These are phyloP conservation scores for Xylariales sp. DNA, from an alignment of 2,329 filamentous ascomycete species.

Conservation along the genomic window DNA sequence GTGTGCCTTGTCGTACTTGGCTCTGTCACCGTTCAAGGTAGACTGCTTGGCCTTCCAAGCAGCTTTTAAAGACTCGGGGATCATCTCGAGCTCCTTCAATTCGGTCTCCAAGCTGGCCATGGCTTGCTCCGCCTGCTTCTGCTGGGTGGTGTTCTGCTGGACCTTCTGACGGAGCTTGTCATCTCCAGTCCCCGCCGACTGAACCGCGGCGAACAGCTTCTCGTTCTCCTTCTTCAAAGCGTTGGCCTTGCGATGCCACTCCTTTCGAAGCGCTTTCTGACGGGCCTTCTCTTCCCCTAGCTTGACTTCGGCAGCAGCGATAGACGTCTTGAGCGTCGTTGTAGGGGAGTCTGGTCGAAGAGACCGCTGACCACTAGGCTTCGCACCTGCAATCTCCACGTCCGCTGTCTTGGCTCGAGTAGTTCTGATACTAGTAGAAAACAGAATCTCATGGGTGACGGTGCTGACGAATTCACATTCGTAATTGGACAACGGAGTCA, in stretches of 20 bases:
- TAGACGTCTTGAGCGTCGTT: constrained; percentile 72
- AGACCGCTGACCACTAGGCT: constrained; percentile 48
- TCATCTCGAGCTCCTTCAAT: constrained; percentile 58
- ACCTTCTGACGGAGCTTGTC: constrained; percentile 73
- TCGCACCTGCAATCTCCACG: constrained; percentile 26
- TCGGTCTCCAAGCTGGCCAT: constrained; percentile 50
- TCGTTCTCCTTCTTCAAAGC: constrained; percentile 70
- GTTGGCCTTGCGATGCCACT: constrained; percentile 67
- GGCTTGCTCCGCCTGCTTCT: constrained; percentile 59
- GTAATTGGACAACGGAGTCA: constrained; percentile 71
- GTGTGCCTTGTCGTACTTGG: constrained; percentile 54
- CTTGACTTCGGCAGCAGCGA: constrained; percentile 66
- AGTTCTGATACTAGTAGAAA: constrained; percentile 68
- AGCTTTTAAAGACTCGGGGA: constrained; percentile 58
- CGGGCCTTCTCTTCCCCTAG: constrained; percentile 64
- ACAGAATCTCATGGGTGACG: constrained; percentile 60
- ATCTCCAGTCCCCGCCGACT: constrained; percentile 67
- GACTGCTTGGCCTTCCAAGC: constrained; percentile 52
- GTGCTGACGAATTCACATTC: constrained; percentile 73
- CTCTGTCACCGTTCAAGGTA: constrained; percentile 50
- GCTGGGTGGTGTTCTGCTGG: constrained; percentile 69
- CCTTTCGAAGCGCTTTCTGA: constrained; percentile 67
- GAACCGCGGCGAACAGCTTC: constrained; percentile 58
- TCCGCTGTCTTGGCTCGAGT: constrained; percentile 44
- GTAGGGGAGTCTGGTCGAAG: constrained; percentile 71